Base-by-base conservation (phyloP, 805 yeast genomes). In the Zygoascus flipseniorum region DNA sequence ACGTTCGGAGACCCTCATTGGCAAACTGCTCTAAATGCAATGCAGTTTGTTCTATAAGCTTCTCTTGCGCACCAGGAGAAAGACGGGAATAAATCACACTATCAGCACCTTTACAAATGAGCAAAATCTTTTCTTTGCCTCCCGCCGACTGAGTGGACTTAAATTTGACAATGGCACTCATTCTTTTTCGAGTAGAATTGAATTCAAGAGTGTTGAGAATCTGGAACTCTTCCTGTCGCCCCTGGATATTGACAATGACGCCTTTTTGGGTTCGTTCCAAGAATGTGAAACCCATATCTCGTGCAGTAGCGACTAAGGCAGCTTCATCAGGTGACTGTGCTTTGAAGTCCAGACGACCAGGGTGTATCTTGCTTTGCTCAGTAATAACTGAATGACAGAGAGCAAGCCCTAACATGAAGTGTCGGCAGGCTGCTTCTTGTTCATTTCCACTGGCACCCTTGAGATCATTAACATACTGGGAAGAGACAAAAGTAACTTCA, bases 261-360 rank as follows among this genome's bases (percentile, higher is more conserved):
- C 79, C 75, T 42, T 74, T 73, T 61, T 85, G 76, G 14, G 76
- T 73, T 52, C 85, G 72, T 35, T 77, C 86, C 43, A 75, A 67
- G 64, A 85, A 81, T 0, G 79, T 81, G 59, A 84, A 76, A 13
- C 95, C 95, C 54, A 85, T 62, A 65, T 86, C 93, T 52, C 89
- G 73, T 0, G 93, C 93, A 26, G 82, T 85, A 1, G 86, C 75
- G 13, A 86, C 95, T 52, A 86, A 74, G 0, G 95, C 93, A 32
- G 86, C 83, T 65, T 87, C 95, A 69, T 86, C 95, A 0, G 95
- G 95, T 5, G 89, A 83, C 65, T 86, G 93, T 0, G 95, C 95
- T 64, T 85, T 84, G 72, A 81, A 85, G 32, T 76, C 79, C 45
- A 79, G 65, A 26, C 72, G 67, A 2, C 67, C 68, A 0, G 64